Evolutionary conservation across 768 basidiomycete genomes (phyloP).

Genomic region (Trametopsis cervina): DNA sequence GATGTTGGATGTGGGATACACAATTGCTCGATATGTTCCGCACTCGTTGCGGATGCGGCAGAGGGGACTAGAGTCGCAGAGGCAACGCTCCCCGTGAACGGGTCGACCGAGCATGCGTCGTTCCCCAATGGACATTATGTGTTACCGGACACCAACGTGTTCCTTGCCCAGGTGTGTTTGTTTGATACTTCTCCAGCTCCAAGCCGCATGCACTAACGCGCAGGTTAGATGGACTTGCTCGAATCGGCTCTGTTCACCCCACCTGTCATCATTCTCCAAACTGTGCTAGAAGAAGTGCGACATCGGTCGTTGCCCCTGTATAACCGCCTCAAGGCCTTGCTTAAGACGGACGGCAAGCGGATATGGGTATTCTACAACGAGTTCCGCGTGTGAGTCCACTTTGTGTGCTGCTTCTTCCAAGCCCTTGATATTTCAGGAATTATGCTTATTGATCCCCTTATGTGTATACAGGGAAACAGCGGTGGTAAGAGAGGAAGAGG

Average conservation of each 20-base stretch:
- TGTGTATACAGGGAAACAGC: constrained; percentile 81
- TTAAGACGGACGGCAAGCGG: constrained; percentile 80
- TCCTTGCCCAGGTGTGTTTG: constrained; percentile 65
- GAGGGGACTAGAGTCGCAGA: constrained; percentile 21
- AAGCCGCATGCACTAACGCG: background rate
- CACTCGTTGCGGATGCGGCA: background rate
- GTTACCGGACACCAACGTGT: constrained; percentile 92
- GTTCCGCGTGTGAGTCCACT: constrained; percentile 73
- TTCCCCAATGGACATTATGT: constrained; percentile 72
- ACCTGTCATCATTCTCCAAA: constrained; percentile 89
- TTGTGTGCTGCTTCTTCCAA: constrained; percentile 16
- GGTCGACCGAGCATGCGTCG: constrained; percentile 47
- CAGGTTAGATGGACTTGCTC: constrained; percentile 82
- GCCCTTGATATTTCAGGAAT: background rate
- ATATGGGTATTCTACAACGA: constrained; percentile 87
- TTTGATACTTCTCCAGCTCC: background rate
- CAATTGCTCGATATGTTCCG: constrained; percentile 56
- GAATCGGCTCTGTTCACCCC: constrained; percentile 68
- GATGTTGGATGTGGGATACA: constrained; percentile 86
- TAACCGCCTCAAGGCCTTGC: constrained; percentile 82
- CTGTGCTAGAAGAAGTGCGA: constrained; percentile 93
- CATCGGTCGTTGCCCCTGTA: constrained; percentile 90
- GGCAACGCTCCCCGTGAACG: constrained; percentile 49
- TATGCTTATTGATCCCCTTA: constrained; percentile 1
- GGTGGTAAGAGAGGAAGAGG: constrained; percentile 65